Evolutionary conservation across 148 eudicot species (phyloP).

Genomic region (Fagopyrum tataricum): DNA sequence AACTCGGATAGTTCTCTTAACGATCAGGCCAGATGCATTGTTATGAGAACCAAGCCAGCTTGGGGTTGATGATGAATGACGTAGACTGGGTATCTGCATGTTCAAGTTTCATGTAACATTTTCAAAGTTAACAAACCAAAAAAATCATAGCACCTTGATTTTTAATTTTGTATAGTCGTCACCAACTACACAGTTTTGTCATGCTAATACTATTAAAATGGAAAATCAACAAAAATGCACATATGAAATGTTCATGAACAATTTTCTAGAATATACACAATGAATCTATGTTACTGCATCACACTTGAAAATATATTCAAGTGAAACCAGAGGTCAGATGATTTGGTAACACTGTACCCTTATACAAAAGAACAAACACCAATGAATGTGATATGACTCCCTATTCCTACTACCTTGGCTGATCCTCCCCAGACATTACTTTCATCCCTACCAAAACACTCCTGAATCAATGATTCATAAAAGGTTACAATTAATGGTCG

Average conservation of each 20-base stretch:
- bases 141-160: not conserved
- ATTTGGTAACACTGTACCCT: not conserved
- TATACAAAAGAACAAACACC: not conserved
- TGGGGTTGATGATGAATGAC: constrained; percentile 51
- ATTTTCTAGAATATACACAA: not conserved
- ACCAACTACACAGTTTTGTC: not conserved
- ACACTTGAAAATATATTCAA: not conserved
- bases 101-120: not conserved
- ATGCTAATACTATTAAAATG: not conserved
- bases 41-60: constrained; percentile 76
- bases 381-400: not conserved
- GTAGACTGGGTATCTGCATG: constrained; percentile 67
- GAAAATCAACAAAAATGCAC: not conserved
- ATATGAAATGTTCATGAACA: not conserved
- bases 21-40: constrained; percentile 83
- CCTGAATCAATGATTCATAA: not conserved
- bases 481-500: not conserved
- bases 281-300: not conserved
- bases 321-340: not conserved
- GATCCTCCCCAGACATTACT: not conserved
- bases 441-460: not conserved
- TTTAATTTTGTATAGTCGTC: not conserved
- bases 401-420: not conserved
- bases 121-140: not conserved
- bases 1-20: constrained; percentile 85